These are phyloP conservation scores for Venturia carpophila DNA, from an alignment of 2,329 filamentous ascomycete genomes.

Conservation along the genomic window DNA sequence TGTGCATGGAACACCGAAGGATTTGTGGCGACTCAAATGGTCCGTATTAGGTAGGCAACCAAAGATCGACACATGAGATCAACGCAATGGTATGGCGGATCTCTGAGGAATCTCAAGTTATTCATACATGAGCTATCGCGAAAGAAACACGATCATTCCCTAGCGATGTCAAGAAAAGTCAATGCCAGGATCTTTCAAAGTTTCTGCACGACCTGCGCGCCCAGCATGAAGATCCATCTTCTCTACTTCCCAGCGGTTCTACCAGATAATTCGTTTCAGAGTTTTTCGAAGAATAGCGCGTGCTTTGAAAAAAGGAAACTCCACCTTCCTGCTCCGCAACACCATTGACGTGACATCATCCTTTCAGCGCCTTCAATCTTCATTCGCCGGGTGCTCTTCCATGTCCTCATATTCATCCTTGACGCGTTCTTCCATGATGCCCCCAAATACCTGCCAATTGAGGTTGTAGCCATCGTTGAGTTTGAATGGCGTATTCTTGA, in stretches of 20 bases:
- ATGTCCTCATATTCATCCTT: neutral
- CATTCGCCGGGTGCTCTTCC: neutral
- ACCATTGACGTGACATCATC: neutral
- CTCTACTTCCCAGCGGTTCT: neutral
- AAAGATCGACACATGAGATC: neutral
- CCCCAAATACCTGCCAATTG: neutral
- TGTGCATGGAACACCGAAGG: too few relatives aligned
- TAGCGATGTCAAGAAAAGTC: neutral
- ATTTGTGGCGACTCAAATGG: too few relatives aligned
- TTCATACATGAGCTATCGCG: neutral
- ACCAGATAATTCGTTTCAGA: neutral
- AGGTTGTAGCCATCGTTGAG: slow-evolving; percentile 1
- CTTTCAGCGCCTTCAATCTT: neutral
- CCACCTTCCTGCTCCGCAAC: neutral
- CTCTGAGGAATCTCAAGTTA: neutral
- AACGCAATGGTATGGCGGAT: too few relatives aligned
- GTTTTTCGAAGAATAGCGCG: too few relatives aligned
- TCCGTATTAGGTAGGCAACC: too few relatives aligned
- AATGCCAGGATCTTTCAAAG: neutral
- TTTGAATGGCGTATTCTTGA: neutral
- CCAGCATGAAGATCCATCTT: too few relatives aligned
- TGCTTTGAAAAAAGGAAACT: too few relatives aligned
- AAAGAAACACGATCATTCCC: neutral
- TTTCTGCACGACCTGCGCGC: neutral
- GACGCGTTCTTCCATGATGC: neutral